A percentile compares a stretch with the other conserved stretches of the same genome.
These are phyloP conservation scores for Pichia sp. DNA, from an alignment of 1,139 yeast genomes.

Conservation along the genomic window DNA sequence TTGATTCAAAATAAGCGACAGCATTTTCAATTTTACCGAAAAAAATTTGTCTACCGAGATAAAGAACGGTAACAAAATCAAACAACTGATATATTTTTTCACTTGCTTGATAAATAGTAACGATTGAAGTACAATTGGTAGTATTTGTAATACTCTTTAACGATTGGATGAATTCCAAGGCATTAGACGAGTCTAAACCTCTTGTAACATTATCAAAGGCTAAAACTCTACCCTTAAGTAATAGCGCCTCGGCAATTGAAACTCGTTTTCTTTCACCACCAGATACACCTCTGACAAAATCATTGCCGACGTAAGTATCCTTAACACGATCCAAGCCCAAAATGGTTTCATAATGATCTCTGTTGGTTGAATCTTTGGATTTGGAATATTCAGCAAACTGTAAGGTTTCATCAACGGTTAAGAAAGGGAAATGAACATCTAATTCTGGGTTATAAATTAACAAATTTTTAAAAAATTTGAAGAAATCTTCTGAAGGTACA, in stretches of 20 bases:
- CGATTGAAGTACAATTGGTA: conserved; percentile 54
- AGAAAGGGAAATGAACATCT: conserved; percentile 40
- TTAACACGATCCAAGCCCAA: conserved; percentile 48
- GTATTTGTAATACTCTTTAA: conserved; percentile 58
- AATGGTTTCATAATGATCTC: conserved; percentile 40
- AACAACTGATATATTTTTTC: conserved; percentile 71
- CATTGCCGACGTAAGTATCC: conserved; percentile 65
- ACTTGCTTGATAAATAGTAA: conserved; percentile 78
- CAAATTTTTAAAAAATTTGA: conserved; percentile 32
- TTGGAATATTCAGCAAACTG: conserved; percentile 39
- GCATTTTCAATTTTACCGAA: conserved; percentile 63
- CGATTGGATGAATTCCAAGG: conserved; percentile 67
- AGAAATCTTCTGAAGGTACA: conserved; percentile 57
- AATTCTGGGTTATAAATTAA: conserved; percentile 40
- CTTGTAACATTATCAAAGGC: conserved; percentile 75
- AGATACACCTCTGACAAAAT: conserved; percentile 67
- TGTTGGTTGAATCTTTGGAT: conserved; percentile 38
- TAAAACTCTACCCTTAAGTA: conserved; percentile 54
- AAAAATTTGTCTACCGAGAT: conserved; percentile 72
- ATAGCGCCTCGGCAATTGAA: conserved; percentile 61
- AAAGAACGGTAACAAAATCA: conserved; percentile 68
- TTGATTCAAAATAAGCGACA: conserved; percentile 49
- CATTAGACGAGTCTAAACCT: conserved; percentile 72
- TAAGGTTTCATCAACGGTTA: conserved; percentile 39
- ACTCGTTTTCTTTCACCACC: conserved; percentile 84